These are phyloP conservation scores for Steccherinum ochraceum DNA, from an alignment of 768 basidiomycete genomes.

Conservation along the genomic window DNA sequence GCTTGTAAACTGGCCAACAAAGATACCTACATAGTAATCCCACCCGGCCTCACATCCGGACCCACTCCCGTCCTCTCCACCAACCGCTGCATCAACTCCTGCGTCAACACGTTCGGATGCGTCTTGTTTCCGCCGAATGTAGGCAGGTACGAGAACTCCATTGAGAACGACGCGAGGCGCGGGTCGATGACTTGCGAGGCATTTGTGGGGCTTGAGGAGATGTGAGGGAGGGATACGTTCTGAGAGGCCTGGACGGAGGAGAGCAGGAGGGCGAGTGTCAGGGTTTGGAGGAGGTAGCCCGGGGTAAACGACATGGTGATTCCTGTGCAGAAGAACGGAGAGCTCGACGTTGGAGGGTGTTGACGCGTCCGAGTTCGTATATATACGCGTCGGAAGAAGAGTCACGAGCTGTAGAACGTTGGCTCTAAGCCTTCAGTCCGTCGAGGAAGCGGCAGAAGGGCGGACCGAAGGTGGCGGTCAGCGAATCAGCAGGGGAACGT, in stretches of 20 bases:
- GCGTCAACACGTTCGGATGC: constrained; percentile 23
- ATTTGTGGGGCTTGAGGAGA: constrained; percentile 12
- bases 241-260: neutral
- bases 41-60: constrained; percentile 23
- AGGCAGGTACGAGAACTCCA: constrained; percentile 24
- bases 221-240: constrained; percentile 5
- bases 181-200: constrained; percentile 19
- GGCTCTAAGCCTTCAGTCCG: too few relatives aligned
- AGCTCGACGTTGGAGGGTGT: too few relatives aligned
- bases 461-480: too few relatives aligned
- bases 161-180: constrained; percentile 20
- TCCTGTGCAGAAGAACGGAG: too few relatives aligned
- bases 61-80: constrained; percentile 22
- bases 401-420: too few relatives aligned
- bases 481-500: too few relatives aligned
- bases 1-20: neutral
- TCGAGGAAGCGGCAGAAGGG: too few relatives aligned
- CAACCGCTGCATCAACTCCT: constrained; percentile 18
- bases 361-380: too few relatives aligned
- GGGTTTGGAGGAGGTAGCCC: too few relatives aligned
- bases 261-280: too few relatives aligned
- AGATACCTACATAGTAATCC: constrained; percentile 20
- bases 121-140: constrained; percentile 23
- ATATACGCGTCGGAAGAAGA: too few relatives aligned
- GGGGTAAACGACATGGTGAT: too few relatives aligned